Evolutionary conservation across 176 grass and related monocot genomes (phyloP), one percentile per base, ranked within the genome.

Genomic region (Avena sativa): DNA sequence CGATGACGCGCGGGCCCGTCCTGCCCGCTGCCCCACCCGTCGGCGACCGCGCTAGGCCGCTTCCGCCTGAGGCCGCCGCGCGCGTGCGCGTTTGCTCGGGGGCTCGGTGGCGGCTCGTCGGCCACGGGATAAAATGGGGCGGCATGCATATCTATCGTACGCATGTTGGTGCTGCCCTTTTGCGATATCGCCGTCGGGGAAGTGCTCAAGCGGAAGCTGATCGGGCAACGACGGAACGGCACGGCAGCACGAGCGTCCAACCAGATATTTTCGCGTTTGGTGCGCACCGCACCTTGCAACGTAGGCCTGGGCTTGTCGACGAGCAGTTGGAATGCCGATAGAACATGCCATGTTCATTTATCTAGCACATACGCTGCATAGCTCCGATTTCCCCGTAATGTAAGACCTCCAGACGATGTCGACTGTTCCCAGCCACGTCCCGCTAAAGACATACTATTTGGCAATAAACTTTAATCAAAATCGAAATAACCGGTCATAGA

Each of bases 1-100:
- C n/a, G 7, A 68, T 78, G 89, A 76, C 85, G 21, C 14, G 59
- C 2, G 89, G 85, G 89, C 34, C 34, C 85, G 12, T 9, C 5
- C 0, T 0, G 0, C 0, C 0, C 8, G 0, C 0, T 21, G 84
- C 4, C 89, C 85, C 48, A 17, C 57, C 0, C 9, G 80, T 59
- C 81, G 34, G 60, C 6, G 58, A 88, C 28, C 28, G 28, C 28
- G 28, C 28, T 28, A 1, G 15, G 21, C 58, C 16, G 86, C 80
- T 83, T 26, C 36, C 60, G 63, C 34, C 7, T 5, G 28, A 44
- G 20, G 56, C 19, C 4, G 3, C 38, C 4, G 43, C 19, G 8
- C 19, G 43, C 68, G 67, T 40, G 79, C 44, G 66, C 21, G 63
- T 64, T 51, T 23, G 77, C 77, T 61, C 56, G 2, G 30, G 14